Conservation (phyloP, 305 asterid species). For the Fraxinus velutina region DNA sequence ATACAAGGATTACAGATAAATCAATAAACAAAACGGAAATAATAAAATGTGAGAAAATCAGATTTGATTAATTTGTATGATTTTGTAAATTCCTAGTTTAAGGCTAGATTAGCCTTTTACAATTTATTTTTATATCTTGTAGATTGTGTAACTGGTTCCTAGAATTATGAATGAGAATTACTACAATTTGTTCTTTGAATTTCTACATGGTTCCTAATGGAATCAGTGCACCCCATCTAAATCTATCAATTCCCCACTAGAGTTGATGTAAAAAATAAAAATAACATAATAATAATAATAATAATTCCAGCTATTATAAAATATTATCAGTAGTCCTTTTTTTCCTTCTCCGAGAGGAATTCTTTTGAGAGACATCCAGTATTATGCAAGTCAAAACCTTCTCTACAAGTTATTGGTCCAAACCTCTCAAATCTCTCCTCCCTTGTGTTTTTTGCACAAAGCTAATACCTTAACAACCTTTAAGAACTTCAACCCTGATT, state of each 20-base stretch:
- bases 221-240: not conserved
- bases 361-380: not conserved
- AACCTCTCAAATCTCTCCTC: not conserved
- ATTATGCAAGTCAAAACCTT: not conserved
- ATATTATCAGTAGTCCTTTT: not conserved
- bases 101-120: not conserved
- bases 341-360: not conserved
- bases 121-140: not conserved
- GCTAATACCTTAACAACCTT: not conserved
- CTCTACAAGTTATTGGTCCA: not conserved
- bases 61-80: not conserved
- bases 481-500: not conserved
- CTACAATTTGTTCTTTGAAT: not conserved
- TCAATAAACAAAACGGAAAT: not conserved
- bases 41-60: slow-evolving; percentile 3
- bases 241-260: not conserved
- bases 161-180: not conserved
- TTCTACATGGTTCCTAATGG: not conserved
- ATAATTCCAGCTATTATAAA: not conserved
- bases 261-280: not conserved
- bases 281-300: not conserved
- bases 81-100: not conserved
- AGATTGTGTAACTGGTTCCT: not conserved
- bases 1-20: slow-evolving; percentile 19
- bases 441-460: not conserved